These are phyloP conservation scores for Annulohypoxylon nitens DNA, from an alignment of 495 filamentous ascomycete genomes.

Conservation along the genomic window DNA sequence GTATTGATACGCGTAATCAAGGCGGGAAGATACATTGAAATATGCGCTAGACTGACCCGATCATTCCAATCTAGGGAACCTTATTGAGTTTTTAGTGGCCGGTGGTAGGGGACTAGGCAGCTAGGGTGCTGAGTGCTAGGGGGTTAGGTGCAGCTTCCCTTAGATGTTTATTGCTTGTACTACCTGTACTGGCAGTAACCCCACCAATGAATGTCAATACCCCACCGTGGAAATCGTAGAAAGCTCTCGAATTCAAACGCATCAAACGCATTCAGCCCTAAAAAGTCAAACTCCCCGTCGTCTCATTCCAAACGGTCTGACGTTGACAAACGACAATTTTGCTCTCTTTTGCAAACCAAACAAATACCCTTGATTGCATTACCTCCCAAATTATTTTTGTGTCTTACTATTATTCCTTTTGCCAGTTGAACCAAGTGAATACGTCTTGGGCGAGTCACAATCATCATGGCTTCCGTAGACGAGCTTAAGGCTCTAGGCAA, in stretches of 20 bases:
- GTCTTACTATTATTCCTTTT: neutral
- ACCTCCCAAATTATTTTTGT: neutral
- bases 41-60: neutral
- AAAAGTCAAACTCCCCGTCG: constrained; percentile 24
- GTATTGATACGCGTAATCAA: neutral
- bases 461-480: constrained; percentile 64
- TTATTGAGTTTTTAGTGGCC: constrained; percentile 7
- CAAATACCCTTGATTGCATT: neutral
- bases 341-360: neutral
- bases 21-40: neutral
- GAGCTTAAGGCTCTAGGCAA: constrained; percentile 96
- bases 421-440: neutral
- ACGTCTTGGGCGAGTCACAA: neutral
- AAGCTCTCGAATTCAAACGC: constrained; percentile 51
- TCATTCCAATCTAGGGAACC: neutral
- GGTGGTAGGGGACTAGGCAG: neutral
- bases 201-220: constrained; percentile 19
- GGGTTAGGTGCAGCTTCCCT: neutral
- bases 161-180: constrained; percentile 1
- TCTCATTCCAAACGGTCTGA: constrained; percentile 38
- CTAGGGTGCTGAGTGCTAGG: neutral
- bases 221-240: constrained; percentile 50
- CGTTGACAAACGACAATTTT: neutral
- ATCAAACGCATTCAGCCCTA: constrained; percentile 42
- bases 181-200: too few relatives aligned